These are phyloP conservation scores for Physcomitrium patens DNA, from an alignment of 225 moss, liverwort and hornwort species.

Conservation along the genomic window DNA sequence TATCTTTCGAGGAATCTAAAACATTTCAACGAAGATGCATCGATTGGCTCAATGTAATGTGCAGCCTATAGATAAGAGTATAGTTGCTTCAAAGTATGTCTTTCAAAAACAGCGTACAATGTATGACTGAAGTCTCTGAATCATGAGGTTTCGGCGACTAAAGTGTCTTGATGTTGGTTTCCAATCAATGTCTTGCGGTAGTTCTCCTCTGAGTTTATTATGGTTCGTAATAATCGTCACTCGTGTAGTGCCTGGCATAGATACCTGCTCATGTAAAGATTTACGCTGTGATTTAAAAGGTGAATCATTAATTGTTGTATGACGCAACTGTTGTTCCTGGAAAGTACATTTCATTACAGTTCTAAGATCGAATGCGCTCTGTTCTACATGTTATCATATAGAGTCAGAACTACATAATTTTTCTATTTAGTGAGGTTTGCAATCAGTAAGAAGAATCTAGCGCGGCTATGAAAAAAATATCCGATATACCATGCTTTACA, in stretches of 20 bases:
- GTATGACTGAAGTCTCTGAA: constrained; percentile 51
- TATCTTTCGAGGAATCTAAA: neutral
- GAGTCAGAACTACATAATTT: neutral
- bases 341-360: neutral
- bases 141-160: constrained; percentile 39
- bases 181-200: constrained; percentile 34
- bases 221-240: constrained; percentile 38
- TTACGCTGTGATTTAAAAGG: neutral
- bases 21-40: neutral
- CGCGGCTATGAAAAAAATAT: neutral
- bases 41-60: constrained; percentile 1
- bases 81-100: constrained; percentile 20
- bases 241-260: constrained; percentile 42
- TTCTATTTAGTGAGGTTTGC: neutral
- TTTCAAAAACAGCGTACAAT: constrained; percentile 37
- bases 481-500: neutral
- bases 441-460: neutral
- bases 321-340: constrained; percentile 2
- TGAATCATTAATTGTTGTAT: neutral
- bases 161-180: constrained; percentile 30
- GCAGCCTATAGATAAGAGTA: constrained; percentile 26
- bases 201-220: constrained; percentile 19
- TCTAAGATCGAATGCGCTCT: neutral
- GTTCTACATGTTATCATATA: neutral
- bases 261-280: constrained; percentile 41